phyloP scores from a whole-genome alignment of 2,329 filamentous ascomycete genomes.

The Cylindrodendrum hubeiense region DNA sequence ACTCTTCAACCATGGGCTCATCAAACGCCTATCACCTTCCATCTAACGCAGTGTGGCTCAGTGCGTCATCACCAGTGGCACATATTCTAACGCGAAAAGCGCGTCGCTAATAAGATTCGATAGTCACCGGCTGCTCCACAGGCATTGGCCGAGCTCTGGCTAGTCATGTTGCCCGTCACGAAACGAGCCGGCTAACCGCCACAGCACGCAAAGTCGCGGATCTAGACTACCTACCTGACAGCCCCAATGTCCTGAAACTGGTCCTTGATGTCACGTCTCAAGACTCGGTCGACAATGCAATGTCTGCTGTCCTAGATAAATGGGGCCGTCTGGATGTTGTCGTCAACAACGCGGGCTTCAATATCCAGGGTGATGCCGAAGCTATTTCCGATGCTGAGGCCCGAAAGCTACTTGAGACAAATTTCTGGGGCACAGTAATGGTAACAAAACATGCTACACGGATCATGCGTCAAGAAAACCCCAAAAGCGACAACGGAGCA shows the following conservation, averaged over 20 bases:
- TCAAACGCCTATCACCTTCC: too few species aligned
- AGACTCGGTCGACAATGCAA: too few species aligned
- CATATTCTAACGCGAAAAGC: too few species aligned
- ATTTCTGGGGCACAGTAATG: slow-evolving; percentile 57
- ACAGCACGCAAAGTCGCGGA: slow-evolving; percentile 57
- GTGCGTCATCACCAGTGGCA: too few species aligned
- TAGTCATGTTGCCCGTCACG: slow-evolving; percentile 51
- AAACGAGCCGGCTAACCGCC: slow-evolving; percentile 56
- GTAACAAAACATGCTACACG: slow-evolving; percentile 53
- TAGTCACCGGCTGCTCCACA: slow-evolving; percentile 64
- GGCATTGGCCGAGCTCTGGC: slow-evolving; percentile 60
- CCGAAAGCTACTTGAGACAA: slow-evolving; percentile 54
- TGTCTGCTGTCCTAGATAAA: too few species aligned
- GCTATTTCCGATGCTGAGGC: slow-evolving; percentile 34
- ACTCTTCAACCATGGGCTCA: too few species aligned
- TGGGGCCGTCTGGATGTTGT: too few species aligned
- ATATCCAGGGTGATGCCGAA: slow-evolving; percentile 46
- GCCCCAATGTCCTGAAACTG: too few species aligned
- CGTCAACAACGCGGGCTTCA: slow-evolving; percentile 43
- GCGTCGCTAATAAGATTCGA: too few species aligned
- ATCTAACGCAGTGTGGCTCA: too few species aligned
- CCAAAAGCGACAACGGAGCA: neutral
- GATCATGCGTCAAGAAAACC: slow-evolving; percentile 52
- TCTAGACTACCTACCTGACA: too few species aligned
- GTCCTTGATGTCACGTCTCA: too few species aligned